phyloP scores from a whole-genome alignment of 202 grass and related monocot species.

The Hordeum pubiflorum region DNA sequence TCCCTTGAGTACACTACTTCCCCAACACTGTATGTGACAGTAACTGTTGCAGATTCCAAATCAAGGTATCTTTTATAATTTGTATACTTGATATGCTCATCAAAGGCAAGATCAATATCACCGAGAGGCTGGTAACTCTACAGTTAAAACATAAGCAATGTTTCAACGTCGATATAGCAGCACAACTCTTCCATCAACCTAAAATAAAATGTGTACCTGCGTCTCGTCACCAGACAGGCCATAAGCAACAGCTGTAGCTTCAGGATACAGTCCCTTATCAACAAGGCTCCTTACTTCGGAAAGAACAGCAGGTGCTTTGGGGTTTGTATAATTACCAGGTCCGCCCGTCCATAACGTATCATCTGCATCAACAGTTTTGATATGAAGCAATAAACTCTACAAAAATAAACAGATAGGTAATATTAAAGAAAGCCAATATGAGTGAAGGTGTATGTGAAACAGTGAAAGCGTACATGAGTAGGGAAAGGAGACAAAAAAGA shows the following conservation, averaged over 20 bases:
- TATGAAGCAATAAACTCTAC: conserved; percentile 21
- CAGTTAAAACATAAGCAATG: conserved; percentile 34
- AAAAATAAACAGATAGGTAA: not conserved
- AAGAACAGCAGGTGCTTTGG: conserved; percentile 58
- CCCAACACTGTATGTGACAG: conserved; percentile 63
- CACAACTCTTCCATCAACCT: conserved; percentile 6
- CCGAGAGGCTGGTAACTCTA: conserved; percentile 89
- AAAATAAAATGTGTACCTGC: conserved; percentile 44
- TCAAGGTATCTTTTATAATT: conserved; percentile 79
- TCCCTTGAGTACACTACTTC: conserved; percentile 64
- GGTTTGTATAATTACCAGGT: conserved; percentile 80
- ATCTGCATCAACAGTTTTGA: conserved; percentile 51
- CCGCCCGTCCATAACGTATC: conserved; percentile 95
- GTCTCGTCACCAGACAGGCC: conserved; percentile 46
- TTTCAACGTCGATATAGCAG: not conserved
- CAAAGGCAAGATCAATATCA: conserved; percentile 65
- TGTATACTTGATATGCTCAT: conserved; percentile 32
- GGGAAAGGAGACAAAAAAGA: not conserved
- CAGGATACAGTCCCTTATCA: conserved; percentile 58
- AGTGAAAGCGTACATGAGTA: not conserved
- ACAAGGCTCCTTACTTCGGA: conserved; percentile 77
- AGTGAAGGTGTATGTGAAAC: not conserved
- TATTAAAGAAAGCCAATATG: not conserved
- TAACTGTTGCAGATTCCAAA: conserved; percentile 61
- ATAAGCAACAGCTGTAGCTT: conserved; percentile 61